phyloP scores from a whole-genome alignment of 305 asterid species.

The Rubia tinctorum region DNA sequence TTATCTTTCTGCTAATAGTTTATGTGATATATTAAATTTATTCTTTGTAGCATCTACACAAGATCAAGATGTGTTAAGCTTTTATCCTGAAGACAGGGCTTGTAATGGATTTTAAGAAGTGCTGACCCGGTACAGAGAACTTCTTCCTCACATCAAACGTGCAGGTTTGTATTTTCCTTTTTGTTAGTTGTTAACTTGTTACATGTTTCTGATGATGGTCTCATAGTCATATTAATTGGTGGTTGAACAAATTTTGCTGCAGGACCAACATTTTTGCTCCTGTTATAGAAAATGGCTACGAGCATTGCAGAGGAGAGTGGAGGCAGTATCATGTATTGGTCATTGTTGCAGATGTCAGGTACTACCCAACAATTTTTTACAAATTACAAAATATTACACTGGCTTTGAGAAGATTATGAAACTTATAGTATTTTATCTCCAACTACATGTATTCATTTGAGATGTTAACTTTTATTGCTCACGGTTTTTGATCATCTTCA shows the following conservation, averaged over 20 bases:
- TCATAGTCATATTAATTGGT: conserved; percentile 13
- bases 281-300: conserved; percentile 79
- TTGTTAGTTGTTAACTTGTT: conserved; percentile 10
- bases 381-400: too few relatives aligned
- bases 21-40: conserved; percentile 9
- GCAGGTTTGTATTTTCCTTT: conserved; percentile 53
- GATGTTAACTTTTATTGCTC: too few relatives aligned
- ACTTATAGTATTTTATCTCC: too few relatives aligned
- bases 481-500: too few relatives aligned
- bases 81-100: conserved; percentile 64
- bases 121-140: conserved; percentile 69
- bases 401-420: too few relatives aligned
- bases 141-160: conserved; percentile 66
- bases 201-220: conserved; percentile 6
- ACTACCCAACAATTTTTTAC: too few relatives aligned
- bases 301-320: too few relatives aligned
- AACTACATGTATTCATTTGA: too few relatives aligned
- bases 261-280: conserved; percentile 99
- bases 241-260: conserved; percentile 26
- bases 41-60: conserved; percentile 74
- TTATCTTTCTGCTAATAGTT: neutral
- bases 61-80: conserved; percentile 90
- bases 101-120: conserved; percentile 97
- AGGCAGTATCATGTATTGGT: too few relatives aligned
- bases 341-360: too few relatives aligned